Percentiles rank a stretch among this genome's conserved stretches.
phyloP scores from a whole-genome alignment of 768 basidiomycete genomes.

The Kondoa subrosea region DNA sequence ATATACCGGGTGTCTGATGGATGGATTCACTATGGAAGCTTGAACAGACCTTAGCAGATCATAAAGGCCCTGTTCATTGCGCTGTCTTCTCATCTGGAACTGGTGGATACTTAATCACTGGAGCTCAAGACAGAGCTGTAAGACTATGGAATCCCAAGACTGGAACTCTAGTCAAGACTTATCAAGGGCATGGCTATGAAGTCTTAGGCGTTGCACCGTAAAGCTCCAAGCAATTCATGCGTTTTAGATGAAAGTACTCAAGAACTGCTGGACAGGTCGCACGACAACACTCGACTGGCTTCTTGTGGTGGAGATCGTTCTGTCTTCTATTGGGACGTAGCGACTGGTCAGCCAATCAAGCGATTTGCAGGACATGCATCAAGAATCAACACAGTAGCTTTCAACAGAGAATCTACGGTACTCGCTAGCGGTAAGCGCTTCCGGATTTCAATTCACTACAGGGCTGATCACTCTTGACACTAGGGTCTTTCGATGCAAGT shows the following conservation, averaged over 20 bases:
- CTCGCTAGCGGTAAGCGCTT: constrained; percentile 60
- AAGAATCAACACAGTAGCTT: constrained; percentile 75
- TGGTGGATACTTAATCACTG: constrained; percentile 78
- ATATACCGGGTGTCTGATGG: background rate
- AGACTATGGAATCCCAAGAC: constrained; percentile 75
- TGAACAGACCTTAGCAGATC: constrained; percentile 27
- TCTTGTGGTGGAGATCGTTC: constrained; percentile 86
- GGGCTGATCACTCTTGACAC: background rate
- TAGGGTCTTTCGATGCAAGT: constrained; percentile 83
- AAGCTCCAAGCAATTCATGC: background rate
- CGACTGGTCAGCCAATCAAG: constrained; percentile 62
- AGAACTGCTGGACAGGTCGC: constrained; percentile 41
- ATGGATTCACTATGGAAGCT: constrained; percentile 5
- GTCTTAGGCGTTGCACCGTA: constrained; percentile 56
- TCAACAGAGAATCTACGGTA: constrained; percentile 72
- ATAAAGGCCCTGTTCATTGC: constrained; percentile 63
- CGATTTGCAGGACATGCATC: constrained; percentile 76
- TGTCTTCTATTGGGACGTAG: constrained; percentile 91
- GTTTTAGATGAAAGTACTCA: background rate
- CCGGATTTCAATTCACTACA: background rate
- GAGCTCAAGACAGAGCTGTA: constrained; percentile 76
- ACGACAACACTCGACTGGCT: constrained; percentile 86
- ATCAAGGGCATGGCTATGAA: constrained; percentile 86
- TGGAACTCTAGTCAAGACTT: constrained; percentile 79
- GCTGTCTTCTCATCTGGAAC: constrained; percentile 77